Conservation (phyloP, 345 rosid species). For the Gossypium turneri region DNA sequence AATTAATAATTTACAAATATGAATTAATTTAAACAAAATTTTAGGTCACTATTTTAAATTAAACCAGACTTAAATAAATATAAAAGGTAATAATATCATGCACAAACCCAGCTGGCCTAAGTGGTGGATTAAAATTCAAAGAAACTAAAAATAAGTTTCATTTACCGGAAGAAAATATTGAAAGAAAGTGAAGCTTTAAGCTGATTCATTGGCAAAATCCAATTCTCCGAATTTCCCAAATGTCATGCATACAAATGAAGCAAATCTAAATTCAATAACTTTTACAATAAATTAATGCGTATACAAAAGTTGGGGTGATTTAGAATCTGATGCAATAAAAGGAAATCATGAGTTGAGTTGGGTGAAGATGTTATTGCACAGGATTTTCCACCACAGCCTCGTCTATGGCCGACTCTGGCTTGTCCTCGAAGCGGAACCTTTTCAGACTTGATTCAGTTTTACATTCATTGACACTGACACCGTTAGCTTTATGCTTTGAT, state of each 20-base stretch:
- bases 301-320: neutral
- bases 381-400: slow-evolving; percentile 34
- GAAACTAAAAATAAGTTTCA: neutral
- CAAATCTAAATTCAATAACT: slow-evolving; percentile 9
- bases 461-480: slow-evolving; percentile 17
- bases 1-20: too few relatives aligned
- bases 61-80: too few relatives aligned
- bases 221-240: neutral
- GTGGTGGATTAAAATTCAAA: neutral
- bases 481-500: slow-evolving; percentile 34
- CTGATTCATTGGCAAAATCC: neutral
- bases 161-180: neutral
- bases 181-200: neutral
- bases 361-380: slow-evolving; percentile 22
- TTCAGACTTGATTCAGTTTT: slow-evolving; percentile 32
- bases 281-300: neutral
- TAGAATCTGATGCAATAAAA: neutral
- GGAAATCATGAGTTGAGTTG: neutral
- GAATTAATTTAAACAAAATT: too few relatives aligned
- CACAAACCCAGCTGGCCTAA: rapidly evolving
- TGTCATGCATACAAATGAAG: neutral
- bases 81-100: too few relatives aligned
- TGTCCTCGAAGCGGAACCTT: slow-evolving; percentile 33
- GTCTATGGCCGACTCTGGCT: slow-evolving; percentile 22
- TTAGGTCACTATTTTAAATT: too few relatives aligned